A percentile compares a stretch with the other conserved stretches of the same genome.
Evolutionary conservation across 441 rosid genomes (phyloP).

Genomic region (Corymbia citriodora): DNA sequence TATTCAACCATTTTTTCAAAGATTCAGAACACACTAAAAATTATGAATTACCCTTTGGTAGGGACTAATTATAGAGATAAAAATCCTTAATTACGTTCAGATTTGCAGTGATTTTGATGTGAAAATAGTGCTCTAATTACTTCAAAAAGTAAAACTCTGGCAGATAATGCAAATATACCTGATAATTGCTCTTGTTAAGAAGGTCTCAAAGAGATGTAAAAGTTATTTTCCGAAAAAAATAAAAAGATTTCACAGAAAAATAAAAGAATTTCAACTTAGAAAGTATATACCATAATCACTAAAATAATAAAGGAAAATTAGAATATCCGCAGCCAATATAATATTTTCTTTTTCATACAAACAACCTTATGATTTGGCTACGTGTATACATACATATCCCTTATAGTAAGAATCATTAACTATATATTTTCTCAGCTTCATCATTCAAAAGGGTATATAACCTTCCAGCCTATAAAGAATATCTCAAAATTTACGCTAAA

Average conservation of each 20-base stretch:
- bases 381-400: background rate
- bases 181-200: background rate
- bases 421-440: background rate
- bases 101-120: background rate
- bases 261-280: background rate
- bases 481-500: background rate
- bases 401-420: fast-evolving
- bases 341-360: background rate
- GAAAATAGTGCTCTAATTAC: background rate
- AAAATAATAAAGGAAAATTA: background rate
- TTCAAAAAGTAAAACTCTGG: background rate
- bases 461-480: background rate
- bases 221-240: no score
- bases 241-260: background rate
- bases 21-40: background rate
- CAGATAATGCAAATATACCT: background rate
- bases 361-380: background rate
- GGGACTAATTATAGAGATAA: background rate
- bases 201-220: background rate
- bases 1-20: background rate
- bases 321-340: background rate
- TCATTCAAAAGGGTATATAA: background rate
- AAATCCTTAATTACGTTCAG: background rate
- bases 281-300: background rate
- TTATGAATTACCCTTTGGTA: background rate